Base-by-base conservation (phyloP, 176 grass and related monocot genomes). In the Areca catechu region DNA sequence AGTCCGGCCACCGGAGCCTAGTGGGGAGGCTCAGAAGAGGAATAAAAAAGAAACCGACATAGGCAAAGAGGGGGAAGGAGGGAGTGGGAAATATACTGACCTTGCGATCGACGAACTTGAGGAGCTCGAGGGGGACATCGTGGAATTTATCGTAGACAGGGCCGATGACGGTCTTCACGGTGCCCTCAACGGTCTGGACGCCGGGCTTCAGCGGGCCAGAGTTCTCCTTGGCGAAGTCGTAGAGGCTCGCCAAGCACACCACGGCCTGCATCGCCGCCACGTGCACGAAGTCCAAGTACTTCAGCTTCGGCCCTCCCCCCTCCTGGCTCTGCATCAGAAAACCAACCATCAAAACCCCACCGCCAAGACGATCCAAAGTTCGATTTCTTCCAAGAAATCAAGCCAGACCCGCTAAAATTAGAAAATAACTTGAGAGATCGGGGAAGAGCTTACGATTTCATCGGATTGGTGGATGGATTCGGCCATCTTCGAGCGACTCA, bases 71-170 rank as follows among this genome's bases (percentile, higher is more conserved):
- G 3, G 22, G n/a, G 20, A 2, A 18, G 16, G 1, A 5, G 62
- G 18, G 27, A 59, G 7, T 24, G 0, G 15, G 3, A 43, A 9
- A 43, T 43, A 14, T 20, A 7, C 27, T 5, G 23, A 98, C 94
- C 88, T 98, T 85, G 62, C 70, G 72, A 70, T 98, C 94, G 60
- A 69, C 73, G 51, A 98, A 93, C 61, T 57, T 72, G 70, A 98
- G 84, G 66, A 98, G 10, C 67, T 73, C 19, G 37, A 89, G 51
- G 48, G 94, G 87, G 19, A 92, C 20, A 61, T 49, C 71, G 34
- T 69, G 81, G 62, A 85, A 71, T 20, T 62, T 73, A 2, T 5
- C 66, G 73, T 71, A 85, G 23, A 92, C 70, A 21, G 93, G 87
- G 47, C 64, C 66, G 56, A 70, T 73, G 48, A 85, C 55, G 58